Conservation (phyloP, 176 grass and related monocot species). For the Eleusine indica region DNA sequence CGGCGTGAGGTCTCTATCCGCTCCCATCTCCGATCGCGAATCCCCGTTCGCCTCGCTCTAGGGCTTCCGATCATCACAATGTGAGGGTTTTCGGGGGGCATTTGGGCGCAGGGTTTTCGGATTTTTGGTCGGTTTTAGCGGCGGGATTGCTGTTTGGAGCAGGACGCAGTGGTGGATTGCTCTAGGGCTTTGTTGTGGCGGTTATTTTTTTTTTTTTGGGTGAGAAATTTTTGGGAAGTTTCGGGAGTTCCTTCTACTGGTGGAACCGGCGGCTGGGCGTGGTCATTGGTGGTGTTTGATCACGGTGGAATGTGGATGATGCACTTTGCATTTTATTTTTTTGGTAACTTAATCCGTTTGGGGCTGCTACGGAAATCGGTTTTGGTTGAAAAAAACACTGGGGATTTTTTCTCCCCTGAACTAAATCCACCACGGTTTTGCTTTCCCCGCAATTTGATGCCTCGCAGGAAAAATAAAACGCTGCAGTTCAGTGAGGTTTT, state of each 20-base stretch:
- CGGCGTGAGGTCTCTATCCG: slow-evolving; percentile 35
- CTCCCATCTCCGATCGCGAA: slow-evolving; percentile 39
- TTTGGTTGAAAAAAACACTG: not conserved
- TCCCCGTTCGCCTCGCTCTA: not conserved
- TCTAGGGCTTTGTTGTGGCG: slow-evolving; percentile 38
- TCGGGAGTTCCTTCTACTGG: not conserved
- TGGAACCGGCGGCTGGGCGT: not conserved
- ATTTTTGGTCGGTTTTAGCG: not conserved
- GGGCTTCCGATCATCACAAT: slow-evolving; percentile 44
- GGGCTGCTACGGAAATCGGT: not conserved
- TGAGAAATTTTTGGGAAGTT: not conserved
- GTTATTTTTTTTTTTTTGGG: not conserved
- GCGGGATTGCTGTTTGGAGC: not conserved
- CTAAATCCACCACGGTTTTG: slow-evolving; percentile 22
- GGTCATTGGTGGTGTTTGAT: slow-evolving; percentile 2
- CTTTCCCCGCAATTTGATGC: not conserved
- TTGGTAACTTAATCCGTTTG: slow-evolving; percentile 5
- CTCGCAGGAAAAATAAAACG: not conserved
- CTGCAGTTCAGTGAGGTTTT: not conserved
- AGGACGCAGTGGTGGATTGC: not conserved
- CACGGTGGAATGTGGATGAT: slow-evolving; percentile 36
- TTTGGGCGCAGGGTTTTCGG: not conserved
- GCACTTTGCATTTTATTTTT: not conserved
- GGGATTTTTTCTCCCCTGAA: not conserved
- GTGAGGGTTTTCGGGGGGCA: not conserved